These are phyloP conservation scores for Cladosporium sp. DNA, from an alignment of 2,329 filamentous ascomycete species.

Conservation along the genomic window DNA sequence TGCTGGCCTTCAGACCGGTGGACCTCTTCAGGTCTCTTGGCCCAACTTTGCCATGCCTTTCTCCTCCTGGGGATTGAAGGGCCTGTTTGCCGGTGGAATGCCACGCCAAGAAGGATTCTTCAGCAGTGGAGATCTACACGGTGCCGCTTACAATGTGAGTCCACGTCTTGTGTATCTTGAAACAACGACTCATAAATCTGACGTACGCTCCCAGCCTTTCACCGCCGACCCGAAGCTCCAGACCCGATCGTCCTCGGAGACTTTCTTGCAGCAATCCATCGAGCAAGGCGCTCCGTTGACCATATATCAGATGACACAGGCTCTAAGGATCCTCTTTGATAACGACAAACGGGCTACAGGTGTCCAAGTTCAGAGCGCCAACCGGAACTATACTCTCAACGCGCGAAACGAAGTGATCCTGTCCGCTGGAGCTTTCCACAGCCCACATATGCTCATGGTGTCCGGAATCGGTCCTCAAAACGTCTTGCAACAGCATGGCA, in stretches of 20 bases:
- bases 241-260: conserved; percentile 23
- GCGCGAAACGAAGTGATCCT: conserved; percentile 32
- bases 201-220: conserved; percentile 17
- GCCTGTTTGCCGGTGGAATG: neutral
- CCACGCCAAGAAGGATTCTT: neutral
- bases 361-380: conserved; percentile 26
- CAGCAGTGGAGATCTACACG: conserved; percentile 14
- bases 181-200: neutral
- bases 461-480: conserved; percentile 29
- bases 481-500: conserved; percentile 43
- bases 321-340: conserved; percentile 32
- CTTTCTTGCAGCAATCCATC: conserved; percentile 22
- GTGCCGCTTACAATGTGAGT: conserved; percentile 11
- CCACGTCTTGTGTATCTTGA: no score
- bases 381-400: conserved; percentile 23
- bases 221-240: conserved; percentile 31
- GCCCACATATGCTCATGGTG: conserved; percentile 30
- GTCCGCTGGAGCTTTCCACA: conserved; percentile 28
- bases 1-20: conserved; percentile 19
- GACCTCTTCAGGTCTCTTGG: conserved; percentile 34
- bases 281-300: conserved; percentile 19
- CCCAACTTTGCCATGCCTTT: conserved; percentile 13
- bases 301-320: conserved; percentile 31
- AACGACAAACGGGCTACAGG: conserved; percentile 9
- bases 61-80: conserved; percentile 1